Conservation (phyloP, 495 filamentous ascomycete species). For the Hypoxylon fuscum region DNA sequence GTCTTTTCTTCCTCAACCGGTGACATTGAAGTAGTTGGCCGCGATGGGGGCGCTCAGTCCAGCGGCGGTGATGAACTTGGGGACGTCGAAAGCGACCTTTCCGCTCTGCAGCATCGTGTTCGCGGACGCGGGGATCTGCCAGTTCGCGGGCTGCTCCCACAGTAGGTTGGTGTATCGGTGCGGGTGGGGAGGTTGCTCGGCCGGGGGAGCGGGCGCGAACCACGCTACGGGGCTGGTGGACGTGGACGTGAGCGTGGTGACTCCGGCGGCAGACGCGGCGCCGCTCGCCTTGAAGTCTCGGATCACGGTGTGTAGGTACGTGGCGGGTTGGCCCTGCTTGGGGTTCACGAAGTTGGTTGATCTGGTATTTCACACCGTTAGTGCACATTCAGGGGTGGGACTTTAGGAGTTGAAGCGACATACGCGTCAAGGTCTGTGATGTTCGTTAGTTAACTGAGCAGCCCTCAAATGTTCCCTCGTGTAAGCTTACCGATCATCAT, state of each 20-base stretch:
- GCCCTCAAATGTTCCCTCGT: not conserved
- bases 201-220: conserved; percentile 52
- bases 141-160: conserved; percentile 52
- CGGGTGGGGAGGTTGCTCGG: conserved; percentile 55
- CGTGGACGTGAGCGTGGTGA: conserved; percentile 49
- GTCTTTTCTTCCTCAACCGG: conserved; percentile 31
- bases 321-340: conserved; percentile 43
- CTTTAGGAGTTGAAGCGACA: not conserved
- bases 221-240: conserved; percentile 52
- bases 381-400: not conserved
- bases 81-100: conserved; percentile 53
- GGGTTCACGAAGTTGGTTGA: conserved; percentile 53
- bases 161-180: conserved; percentile 58
- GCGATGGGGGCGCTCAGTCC: conserved; percentile 48
- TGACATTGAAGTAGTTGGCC: conserved; percentile 56
- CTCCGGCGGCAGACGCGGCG: conserved; percentile 39
- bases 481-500: conserved; percentile 54
- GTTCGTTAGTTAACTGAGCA: conserved; percentile 8
- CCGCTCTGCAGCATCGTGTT: conserved; percentile 46
- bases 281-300: conserved; percentile 54
- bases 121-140: conserved; percentile 45
- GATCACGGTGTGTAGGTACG: conserved; percentile 58
- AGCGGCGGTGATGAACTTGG: conserved; percentile 51
- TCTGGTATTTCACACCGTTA: conserved; percentile 21
- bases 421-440: conserved; percentile 53